These are phyloP conservation scores for Botryotinia globosa DNA, from an alignment of 2,329 filamentous ascomycete genomes.

Conservation along the genomic window DNA sequence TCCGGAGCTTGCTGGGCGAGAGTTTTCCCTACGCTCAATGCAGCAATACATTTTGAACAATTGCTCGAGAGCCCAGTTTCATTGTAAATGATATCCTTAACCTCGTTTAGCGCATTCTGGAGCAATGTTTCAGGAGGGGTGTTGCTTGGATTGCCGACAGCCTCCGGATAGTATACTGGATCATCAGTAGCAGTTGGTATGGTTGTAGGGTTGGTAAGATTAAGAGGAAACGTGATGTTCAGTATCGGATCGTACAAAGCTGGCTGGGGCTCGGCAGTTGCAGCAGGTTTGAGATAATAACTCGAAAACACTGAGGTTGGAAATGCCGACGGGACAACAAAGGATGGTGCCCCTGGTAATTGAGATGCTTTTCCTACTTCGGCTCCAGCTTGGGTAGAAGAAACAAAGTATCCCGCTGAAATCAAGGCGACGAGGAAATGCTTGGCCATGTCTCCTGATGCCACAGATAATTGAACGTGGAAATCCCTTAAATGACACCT, in stretches of 20 bases:
- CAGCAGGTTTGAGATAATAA: constrained; percentile 46
- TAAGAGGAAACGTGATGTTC: constrained; percentile 52
- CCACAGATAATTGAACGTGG: not conserved
- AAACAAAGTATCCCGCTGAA: not conserved
- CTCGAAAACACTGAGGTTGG: constrained; percentile 50
- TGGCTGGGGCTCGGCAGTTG: constrained; percentile 52
- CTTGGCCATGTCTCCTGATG: constrained; percentile 4
- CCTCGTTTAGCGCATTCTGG: constrained; percentile 43
- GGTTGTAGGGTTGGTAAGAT: constrained; percentile 52
- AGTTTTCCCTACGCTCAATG: constrained; percentile 49
- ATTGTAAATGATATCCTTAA: constrained; percentile 45
- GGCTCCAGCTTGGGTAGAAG: not conserved
- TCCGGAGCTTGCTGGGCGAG: constrained; percentile 50
- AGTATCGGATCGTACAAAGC: constrained; percentile 52
- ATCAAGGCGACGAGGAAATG: not conserved
- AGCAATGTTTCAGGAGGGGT: constrained; percentile 44
- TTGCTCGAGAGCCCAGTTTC: constrained; percentile 40
- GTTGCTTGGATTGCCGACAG: constrained; percentile 46
- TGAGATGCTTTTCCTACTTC: not conserved
- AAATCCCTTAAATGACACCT: not conserved
- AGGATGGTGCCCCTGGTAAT: constrained; percentile 41
- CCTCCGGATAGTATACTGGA: constrained; percentile 49
- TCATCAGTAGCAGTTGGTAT: constrained; percentile 50
- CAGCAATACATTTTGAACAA: constrained; percentile 54
- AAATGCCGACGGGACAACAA: constrained; percentile 47